Conservation (phyloP, 352 stramenopile genomes). For the Phytophthora colocasiae region DNA sequence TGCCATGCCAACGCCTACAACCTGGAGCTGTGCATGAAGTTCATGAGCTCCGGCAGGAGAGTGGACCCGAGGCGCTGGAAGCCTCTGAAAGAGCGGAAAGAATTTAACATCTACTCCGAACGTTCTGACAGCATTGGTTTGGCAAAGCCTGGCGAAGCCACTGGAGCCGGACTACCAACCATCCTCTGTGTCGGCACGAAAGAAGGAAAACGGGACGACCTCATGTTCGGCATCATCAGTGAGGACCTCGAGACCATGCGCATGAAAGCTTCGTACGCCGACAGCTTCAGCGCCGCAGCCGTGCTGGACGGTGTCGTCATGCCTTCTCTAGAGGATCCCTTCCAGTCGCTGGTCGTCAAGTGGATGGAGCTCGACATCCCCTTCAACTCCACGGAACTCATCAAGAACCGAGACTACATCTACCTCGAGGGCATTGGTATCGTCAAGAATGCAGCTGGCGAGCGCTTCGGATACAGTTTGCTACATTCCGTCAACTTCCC, state of each 20-base stretch:
- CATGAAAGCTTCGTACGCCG: conserved; percentile 7
- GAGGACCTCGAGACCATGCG: conserved; percentile 13
- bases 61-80: conserved; percentile 9
- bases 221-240: conserved; percentile 14
- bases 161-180: not conserved
- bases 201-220: conserved; percentile 2
- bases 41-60: conserved; percentile 2
- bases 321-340: conserved; percentile 3
- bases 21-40: conserved; percentile 8
- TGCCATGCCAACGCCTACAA: conserved; percentile 19
- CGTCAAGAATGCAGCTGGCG: conserved; percentile 5
- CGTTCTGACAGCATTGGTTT: not conserved
- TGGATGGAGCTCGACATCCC: conserved; percentile 9
- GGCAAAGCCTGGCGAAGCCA: not conserved
- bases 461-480: conserved; percentile 7
- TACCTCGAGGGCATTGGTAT: conserved; percentile 11
- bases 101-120: conserved; percentile 10
- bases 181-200: conserved; percentile 4
- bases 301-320: conserved; percentile 3
- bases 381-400: conserved; percentile 10
- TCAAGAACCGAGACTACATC: conserved; percentile 16
- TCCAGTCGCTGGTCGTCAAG: conserved; percentile 5
- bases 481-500: conserved; percentile 9
- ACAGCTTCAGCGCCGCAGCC: conserved; percentile 7
- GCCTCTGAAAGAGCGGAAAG: conserved; percentile 10